A percentile compares a stretch with the other conserved stretches of the same genome.
Conservation (phyloP, 148 eudicot species). For the Talinum fruticosum region DNA sequence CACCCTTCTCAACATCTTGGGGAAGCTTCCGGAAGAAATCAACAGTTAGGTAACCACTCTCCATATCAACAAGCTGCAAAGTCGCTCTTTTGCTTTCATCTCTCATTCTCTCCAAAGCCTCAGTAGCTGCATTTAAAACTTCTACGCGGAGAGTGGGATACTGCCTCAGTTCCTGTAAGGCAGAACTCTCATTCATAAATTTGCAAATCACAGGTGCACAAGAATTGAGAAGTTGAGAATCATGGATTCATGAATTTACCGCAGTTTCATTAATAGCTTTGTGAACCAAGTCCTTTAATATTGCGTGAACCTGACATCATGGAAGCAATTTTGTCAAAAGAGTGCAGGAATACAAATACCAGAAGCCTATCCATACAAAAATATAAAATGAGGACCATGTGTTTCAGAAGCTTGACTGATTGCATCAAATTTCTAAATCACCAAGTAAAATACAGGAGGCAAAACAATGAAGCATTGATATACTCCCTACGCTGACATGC, state of each 20-base stretch:
- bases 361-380: background rate
- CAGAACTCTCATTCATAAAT: constrained; percentile 3
- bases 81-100: constrained; percentile 95
- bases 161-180: constrained; percentile 80
- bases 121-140: constrained; percentile 75
- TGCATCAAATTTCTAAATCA: too few species aligned
- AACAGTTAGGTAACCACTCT: constrained; percentile 79
- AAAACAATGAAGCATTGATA: too few species aligned
- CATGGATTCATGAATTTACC: constrained; percentile 50
- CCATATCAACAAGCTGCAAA: constrained; percentile 94
- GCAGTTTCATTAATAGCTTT: constrained; percentile 75
- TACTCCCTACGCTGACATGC: background rate
- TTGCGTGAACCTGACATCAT: constrained; percentile 69
- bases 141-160: constrained; percentile 93
- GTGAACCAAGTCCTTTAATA: constrained; percentile 88
- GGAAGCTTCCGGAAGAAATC: constrained; percentile 99
- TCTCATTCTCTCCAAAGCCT: constrained; percentile 84
- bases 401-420: too few species aligned
- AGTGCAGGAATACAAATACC: background rate
- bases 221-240: background rate
- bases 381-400: too few species aligned
- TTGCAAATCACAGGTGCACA: background rate
- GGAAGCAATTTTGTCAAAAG: background rate
- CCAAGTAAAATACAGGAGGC: too few species aligned
- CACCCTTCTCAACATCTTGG: constrained; percentile 98